Evolutionary conservation across 2,329 filamentous ascomycete genomes (phyloP).

Genomic region (Lasiodiplodia sp.): DNA sequence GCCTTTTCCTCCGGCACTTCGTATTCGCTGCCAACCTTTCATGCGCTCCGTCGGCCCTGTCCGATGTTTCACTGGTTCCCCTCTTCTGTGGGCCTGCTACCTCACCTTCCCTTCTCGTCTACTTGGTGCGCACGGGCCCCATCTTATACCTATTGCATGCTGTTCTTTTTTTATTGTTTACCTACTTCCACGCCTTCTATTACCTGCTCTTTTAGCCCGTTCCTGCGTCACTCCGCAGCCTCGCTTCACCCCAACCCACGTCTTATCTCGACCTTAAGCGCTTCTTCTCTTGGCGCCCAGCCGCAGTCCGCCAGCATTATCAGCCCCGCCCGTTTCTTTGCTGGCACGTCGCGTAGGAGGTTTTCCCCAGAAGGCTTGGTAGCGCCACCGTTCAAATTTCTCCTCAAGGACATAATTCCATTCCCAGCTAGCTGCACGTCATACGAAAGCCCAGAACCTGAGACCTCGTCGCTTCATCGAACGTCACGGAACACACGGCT

Average conservation of each 20-base stretch:
- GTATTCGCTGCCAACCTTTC: neutral
- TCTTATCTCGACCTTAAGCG: neutral
- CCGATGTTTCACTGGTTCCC: conserved; percentile 3
- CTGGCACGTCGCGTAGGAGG: conserved; percentile 23
- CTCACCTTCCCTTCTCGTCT: neutral
- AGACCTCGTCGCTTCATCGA: conserved; percentile 11
- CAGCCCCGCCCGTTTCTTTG: conserved; percentile 7
- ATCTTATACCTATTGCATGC: neutral
- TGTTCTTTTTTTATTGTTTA: neutral
- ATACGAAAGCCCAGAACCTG: neutral
- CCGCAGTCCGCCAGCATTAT: conserved; percentile 13
- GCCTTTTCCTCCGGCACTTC: neutral
- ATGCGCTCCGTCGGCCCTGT: neutral
- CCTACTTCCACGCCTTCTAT: neutral
- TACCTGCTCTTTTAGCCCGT: conserved; percentile 17
- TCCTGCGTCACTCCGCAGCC: conserved; percentile 19
- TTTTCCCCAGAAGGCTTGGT: conserved; percentile 25
- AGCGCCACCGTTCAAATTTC: conserved; percentile 15
- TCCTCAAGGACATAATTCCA: neutral
- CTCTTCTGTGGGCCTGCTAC: neutral
- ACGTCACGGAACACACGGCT: conserved; percentile 14
- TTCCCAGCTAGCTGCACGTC: conserved; percentile 6
- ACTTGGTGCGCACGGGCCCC: conserved; percentile 10
- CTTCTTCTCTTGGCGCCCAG: conserved; percentile 9
- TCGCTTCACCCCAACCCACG: conserved; percentile 1